Evolutionary conservation across 352 stramenopile genomes (phyloP).

Genomic region (Globisporangium camurandrum): DNA sequence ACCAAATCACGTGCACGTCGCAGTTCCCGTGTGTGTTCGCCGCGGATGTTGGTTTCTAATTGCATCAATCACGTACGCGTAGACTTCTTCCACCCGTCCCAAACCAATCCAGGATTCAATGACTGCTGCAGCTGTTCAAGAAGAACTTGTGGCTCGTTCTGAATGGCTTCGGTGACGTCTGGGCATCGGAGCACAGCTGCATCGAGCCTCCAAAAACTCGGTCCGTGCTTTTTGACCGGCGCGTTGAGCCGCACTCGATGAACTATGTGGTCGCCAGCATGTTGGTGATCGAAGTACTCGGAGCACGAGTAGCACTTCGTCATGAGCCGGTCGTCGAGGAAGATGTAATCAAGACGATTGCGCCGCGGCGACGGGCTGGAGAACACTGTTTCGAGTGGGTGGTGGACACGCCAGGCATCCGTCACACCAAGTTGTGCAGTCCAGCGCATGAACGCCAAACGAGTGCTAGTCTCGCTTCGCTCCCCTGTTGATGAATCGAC

Average conservation of each 20-base stretch:
- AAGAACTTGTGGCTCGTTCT: neutral
- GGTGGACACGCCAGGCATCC: conserved; percentile 13
- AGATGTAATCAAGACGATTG: conserved; percentile 18
- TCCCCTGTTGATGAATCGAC: conserved; percentile 1
- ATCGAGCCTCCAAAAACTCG: conserved; percentile 1
- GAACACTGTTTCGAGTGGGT: conserved; percentile 3
- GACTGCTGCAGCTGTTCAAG: conserved; percentile 1
- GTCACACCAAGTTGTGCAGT: conserved; percentile 8
- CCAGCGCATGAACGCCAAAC: conserved; percentile 9
- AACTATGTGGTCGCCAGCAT: conserved; percentile 6
- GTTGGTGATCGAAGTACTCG: conserved; percentile 4
- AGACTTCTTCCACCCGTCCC: conserved; percentile 11
- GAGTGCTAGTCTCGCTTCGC: neutral
- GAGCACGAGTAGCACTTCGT: neutral
- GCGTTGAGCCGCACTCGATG: conserved; percentile 1
- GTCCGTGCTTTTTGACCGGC: neutral
- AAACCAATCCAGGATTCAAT: conserved; percentile 6
- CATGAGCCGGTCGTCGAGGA: neutral
- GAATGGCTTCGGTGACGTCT: conserved; percentile 1
- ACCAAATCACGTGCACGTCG: neutral
- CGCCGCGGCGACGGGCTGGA: neutral
- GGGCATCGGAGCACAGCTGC: conserved; percentile 4
- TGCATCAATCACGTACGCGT: conserved; percentile 1
- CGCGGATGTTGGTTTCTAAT: conserved; percentile 1
- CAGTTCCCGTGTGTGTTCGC: neutral